Percentiles rank a stretch among this genome's conserved stretches.
phyloP scores from a whole-genome alignment of 1,284 basidiomycete genomes.

The Ganoderma sinense region DNA sequence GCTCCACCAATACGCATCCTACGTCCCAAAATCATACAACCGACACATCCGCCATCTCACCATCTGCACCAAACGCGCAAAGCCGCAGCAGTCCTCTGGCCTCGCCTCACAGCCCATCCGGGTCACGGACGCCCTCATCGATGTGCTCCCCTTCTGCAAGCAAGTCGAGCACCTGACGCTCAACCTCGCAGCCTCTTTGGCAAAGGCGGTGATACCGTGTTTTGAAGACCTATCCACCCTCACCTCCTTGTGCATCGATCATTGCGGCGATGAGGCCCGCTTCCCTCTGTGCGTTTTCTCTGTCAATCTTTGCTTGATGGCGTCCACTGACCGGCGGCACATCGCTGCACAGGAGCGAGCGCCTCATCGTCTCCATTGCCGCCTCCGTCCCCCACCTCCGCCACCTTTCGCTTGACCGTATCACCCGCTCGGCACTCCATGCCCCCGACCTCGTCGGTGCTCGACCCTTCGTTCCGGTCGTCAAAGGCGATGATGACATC shows the following conservation, averaged over 20 bases:
- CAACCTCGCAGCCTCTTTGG: slow-evolving; percentile 58
- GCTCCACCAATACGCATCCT: slow-evolving; percentile 58
- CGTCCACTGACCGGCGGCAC: slow-evolving; percentile 28
- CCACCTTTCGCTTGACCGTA: slow-evolving; percentile 64
- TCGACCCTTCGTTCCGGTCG: slow-evolving; percentile 65
- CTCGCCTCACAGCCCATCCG: slow-evolving; percentile 22
- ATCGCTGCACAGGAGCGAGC: slow-evolving; percentile 62
- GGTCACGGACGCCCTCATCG: slow-evolving; percentile 54
- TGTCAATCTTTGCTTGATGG: slow-evolving; percentile 23
- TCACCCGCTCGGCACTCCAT: slow-evolving; percentile 70
- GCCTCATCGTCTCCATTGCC: slow-evolving; percentile 73
- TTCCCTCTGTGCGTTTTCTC: slow-evolving; percentile 62
- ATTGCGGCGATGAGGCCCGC: slow-evolving; percentile 58
- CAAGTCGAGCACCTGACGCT: slow-evolving; percentile 60
- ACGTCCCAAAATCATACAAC: slow-evolving; percentile 63
- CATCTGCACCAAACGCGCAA: slow-evolving; percentile 52
- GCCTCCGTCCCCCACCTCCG: slow-evolving; percentile 62
- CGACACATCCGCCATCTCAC: slow-evolving; percentile 62
- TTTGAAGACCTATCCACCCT: slow-evolving; percentile 58
- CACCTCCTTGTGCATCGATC: slow-evolving; percentile 60
- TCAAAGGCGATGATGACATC: slow-evolving; percentile 63
- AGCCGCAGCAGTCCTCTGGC: slow-evolving; percentile 13
- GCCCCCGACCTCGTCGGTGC: slow-evolving; percentile 60
- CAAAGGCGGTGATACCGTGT: slow-evolving; percentile 56
- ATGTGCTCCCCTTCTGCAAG: slow-evolving; percentile 57